phyloP scores from a whole-genome alignment of 495 filamentous ascomycete species.

The Acidomyces sp. region DNA sequence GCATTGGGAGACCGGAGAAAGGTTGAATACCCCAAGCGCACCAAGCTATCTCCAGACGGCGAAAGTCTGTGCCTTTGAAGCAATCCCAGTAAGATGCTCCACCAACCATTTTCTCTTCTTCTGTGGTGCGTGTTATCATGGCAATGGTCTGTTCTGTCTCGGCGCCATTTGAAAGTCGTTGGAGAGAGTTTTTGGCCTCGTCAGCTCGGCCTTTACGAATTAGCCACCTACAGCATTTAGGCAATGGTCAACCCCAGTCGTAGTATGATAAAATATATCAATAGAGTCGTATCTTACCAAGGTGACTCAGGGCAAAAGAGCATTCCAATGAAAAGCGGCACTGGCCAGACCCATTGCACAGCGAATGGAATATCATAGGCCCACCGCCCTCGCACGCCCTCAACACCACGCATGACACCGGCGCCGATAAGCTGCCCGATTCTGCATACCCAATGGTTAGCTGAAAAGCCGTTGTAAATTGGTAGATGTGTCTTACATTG shows the following conservation, averaged over 20 bases:
- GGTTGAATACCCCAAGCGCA: constrained; percentile 68
- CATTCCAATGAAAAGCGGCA: constrained; percentile 26
- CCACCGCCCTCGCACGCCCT: too few species aligned
- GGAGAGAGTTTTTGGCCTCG: constrained; percentile 27
- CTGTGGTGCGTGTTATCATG: constrained; percentile 29
- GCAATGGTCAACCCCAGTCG: too few species aligned
- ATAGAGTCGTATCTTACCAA: too few species aligned
- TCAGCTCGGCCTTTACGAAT: constrained; percentile 25
- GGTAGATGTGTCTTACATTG: too few species aligned
- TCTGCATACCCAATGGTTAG: too few species aligned
- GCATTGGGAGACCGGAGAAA: constrained; percentile 57
- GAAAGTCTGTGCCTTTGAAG: constrained; percentile 25
- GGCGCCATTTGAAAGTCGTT: constrained; percentile 20
- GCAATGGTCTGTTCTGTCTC: constrained; percentile 26
- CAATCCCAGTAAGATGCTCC: constrained; percentile 27
- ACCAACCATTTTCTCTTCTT: constrained; percentile 27
- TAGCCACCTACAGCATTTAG: too few species aligned
- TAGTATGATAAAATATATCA: too few species aligned
- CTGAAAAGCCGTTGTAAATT: too few species aligned
- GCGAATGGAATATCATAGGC: constrained; percentile 31
- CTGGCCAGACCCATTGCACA: constrained; percentile 33
- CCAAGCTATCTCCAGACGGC: constrained; percentile 29
- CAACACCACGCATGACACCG: too few species aligned
- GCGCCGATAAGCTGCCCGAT: too few species aligned
- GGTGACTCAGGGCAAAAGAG: constrained; percentile 28